These are phyloP conservation scores for Monosporascus sp. DNA, from an alignment of 2,329 filamentous ascomycete genomes.

Conservation along the genomic window DNA sequence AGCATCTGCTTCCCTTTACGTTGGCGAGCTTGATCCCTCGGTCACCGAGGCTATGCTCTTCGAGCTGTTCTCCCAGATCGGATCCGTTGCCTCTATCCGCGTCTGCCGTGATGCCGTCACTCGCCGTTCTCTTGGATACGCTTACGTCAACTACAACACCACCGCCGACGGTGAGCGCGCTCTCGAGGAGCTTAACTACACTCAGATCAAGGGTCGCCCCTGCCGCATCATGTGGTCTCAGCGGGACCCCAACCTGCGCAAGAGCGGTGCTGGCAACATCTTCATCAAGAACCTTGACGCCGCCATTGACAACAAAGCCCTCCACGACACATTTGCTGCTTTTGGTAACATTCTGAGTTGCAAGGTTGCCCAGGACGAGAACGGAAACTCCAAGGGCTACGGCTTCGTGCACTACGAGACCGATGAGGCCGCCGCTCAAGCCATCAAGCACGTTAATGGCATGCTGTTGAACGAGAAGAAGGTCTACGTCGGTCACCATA, in stretches of 20 bases:
- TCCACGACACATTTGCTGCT: conserved; percentile 97
- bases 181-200: conserved; percentile 99
- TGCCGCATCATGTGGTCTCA: conserved; percentile 99
- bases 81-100: conserved; percentile 97
- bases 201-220: conserved; percentile 94
- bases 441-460: conserved; percentile 99
- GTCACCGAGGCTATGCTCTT: conserved; percentile 99
- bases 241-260: conserved; percentile 96
- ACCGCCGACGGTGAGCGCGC: conserved; percentile 95
- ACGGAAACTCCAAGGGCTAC: conserved; percentile 95
- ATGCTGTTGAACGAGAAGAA: conserved; percentile 99
- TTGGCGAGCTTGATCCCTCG: conserved; percentile 94
- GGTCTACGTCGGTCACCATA: conserved; percentile 98
- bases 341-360: conserved; percentile 99
- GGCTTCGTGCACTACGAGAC: conserved; percentile 99
- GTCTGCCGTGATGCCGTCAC: conserved; percentile 99
- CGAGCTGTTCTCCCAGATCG: conserved; percentile 99
- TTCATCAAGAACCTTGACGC: conserved; percentile 99
- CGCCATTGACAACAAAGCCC: conserved; percentile 99
- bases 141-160: conserved; percentile 99
- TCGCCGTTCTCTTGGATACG: conserved; percentile 96
- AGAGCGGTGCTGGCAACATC: conserved; percentile 98
- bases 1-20: conserved; percentile 96
- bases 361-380: conserved; percentile 98
- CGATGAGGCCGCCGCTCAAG: conserved; percentile 90